Conservation (phyloP, 495 filamentous ascomycete species). For the Xylaria grammica region DNA sequence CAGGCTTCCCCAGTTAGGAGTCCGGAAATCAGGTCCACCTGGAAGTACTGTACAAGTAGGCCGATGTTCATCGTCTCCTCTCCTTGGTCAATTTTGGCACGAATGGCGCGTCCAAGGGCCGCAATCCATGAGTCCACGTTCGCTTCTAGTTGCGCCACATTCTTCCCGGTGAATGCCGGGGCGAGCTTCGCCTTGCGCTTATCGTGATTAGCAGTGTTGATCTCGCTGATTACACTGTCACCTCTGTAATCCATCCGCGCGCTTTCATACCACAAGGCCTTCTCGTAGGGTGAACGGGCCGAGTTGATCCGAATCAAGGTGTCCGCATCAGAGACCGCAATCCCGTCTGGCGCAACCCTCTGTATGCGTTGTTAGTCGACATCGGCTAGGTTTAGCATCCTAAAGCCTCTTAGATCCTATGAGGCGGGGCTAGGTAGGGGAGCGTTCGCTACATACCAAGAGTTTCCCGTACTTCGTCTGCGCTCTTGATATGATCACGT, state of each 20-base stretch:
- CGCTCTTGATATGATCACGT: not conserved
- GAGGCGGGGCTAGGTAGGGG: not conserved
- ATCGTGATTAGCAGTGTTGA: not conserved
- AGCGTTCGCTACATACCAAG: not conserved
- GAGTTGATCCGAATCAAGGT: constrained; percentile 1
- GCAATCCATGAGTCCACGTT: not conserved
- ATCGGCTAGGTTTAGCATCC: no score
- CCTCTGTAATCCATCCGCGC: constrained; percentile 5
- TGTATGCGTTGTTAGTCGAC: not conserved
- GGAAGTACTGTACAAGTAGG: constrained; percentile 8
- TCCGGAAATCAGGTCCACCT: constrained; percentile 7
- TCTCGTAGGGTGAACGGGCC: not conserved
- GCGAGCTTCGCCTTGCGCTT: constrained; percentile 1
- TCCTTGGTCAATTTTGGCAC: not conserved
- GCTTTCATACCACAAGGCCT: not conserved
- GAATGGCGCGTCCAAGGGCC: not conserved
- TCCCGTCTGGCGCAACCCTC: constrained; percentile 6
- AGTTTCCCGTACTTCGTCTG: constrained; percentile 1
- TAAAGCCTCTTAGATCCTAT: not conserved
- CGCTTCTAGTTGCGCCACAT: not conserved
- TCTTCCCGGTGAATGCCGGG: constrained; percentile 2
- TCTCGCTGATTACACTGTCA: not conserved
- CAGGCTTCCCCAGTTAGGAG: not conserved
- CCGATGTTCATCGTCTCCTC: constrained; percentile 10
- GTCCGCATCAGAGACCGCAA: not conserved